Evolutionary conservation across 352 stramenopile genomes (phyloP), one percentile per base, ranked within the genome.

Genomic region (Globisporangium paroecandrum): DNA sequence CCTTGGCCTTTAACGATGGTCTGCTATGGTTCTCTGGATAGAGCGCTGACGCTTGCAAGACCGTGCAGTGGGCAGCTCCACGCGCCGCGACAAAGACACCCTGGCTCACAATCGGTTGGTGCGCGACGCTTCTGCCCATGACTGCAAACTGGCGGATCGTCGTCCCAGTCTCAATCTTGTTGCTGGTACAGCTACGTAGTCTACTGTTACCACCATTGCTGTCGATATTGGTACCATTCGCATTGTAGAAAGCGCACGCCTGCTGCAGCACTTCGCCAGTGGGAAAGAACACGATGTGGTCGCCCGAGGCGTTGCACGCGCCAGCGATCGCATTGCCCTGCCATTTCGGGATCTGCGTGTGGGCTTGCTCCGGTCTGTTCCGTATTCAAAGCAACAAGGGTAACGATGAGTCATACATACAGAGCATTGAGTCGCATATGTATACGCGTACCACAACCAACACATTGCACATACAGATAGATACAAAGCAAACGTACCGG

Each of bases 241-340:
- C 64, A 36, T 70, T 79, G 58, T 82, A 86, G 66, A 84, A 82
- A 20, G 76, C 76, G 24, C 80, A 83, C 36, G 75, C 83, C 69
- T 90, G 81, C 62, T 93, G 85, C 61, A 93, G 61, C 4, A 91
- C 77, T 22, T 87, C 68, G 13, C 83, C 83, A 0, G 79, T 88
- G 18, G 85, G 83, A 58, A 88, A 89, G 71, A 93, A 89, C 22
- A 93, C 71, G 3, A 89, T 65, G 55, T 91, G 81, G 24, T 79
- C 69, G 5, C 70, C 73, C 7, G 77, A 63, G 2, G 64, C 55
- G 8, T 63, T 72, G 36, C 69, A 65, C 9, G 79, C 66, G 46
- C 81, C 85, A 36, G 79, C 62, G 47, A 93, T 72, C 34, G 78
- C 78, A 68, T 93, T 93, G 69, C 85, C 81, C 64, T 93, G 85